These are phyloP conservation scores for Nemania abortiva DNA, from an alignment of 2,329 filamentous ascomycete species.

Conservation along the genomic window DNA sequence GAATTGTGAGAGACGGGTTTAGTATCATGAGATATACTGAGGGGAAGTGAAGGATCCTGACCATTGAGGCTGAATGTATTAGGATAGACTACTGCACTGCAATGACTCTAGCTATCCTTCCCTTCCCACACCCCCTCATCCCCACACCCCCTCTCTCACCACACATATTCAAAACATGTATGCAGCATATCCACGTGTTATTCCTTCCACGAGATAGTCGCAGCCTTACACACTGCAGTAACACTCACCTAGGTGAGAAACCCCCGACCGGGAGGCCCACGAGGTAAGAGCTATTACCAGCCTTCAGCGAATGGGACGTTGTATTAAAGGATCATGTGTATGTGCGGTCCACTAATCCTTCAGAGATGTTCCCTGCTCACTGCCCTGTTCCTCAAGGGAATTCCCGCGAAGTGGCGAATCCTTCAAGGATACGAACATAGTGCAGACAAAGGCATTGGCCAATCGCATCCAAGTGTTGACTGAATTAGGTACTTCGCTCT, in stretches of 20 bases:
- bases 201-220: background rate
- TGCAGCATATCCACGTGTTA: background rate
- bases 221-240: background rate
- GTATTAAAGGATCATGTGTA: background rate
- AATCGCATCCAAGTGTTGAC: background rate
- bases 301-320: background rate
- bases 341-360: slow-evolving; percentile 2
- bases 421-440: too few relatives aligned
- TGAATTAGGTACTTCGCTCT: background rate
- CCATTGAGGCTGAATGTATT: slow-evolving; percentile 13
- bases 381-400: background rate
- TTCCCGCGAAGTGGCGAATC: background rate
- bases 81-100: background rate
- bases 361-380: background rate
- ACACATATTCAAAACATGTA: background rate
- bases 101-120: background rate
- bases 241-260: slow-evolving; percentile 9
- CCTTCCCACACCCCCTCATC: background rate
- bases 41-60: background rate
- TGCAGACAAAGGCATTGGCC: background rate
- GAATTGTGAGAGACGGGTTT: background rate
- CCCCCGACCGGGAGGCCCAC: background rate
- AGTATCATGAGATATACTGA: background rate
- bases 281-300: background rate
- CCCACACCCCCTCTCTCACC: background rate